Base-by-base conservation (phyloP, 2,329 filamentous ascomycete species). In the Fusarium concolor region DNA sequence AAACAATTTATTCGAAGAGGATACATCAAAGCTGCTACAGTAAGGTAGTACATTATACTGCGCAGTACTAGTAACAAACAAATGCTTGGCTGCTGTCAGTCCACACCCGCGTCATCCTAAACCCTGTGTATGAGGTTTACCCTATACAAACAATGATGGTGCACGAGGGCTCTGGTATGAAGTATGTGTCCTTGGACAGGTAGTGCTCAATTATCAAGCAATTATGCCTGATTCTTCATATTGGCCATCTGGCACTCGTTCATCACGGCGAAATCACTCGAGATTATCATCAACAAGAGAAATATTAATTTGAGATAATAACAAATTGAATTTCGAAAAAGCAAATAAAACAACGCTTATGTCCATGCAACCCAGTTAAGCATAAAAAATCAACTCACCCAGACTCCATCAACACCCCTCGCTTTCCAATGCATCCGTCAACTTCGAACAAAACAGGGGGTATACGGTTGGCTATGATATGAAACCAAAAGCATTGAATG, bases 381-480 rank as follows among this genome's bases (percentile, higher is more conserved):
- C 29, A 42, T 42, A 17, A 33, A 31, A 71, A 59, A 38, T 33
- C 18, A 63, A 22, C 50, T 38, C 29, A 35, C 55, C 43, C 41
- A 56, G 72, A 74, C 71, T 63, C 71, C 71, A 38, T 22, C 42
- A 68, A 69, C 62, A 46, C 62, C 66, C 35, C 56, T 59, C 55
- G 61, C 63, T 54, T 65, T 63, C 60, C 50, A 62, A 67, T 68
- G 66, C 65, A 63, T 31, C 35, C 18, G 50, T 55, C 53, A 31
- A 52, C 69, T 56, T 65, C 61, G 56, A 70, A 55, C 53, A 55
- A 63, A 58, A 55, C 41, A 64, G 63, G 56, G 71, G 66, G 66
- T 73, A 74, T 69, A 59, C 56, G 62, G 66, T 69, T 64, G 62
- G 66, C 71, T 64, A 59, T 65, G 66, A 66, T 71, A 56, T 68